Evolutionary conservation across 768 basidiomycete genomes (phyloP).

Genomic region (Amanita muscaria): DNA sequence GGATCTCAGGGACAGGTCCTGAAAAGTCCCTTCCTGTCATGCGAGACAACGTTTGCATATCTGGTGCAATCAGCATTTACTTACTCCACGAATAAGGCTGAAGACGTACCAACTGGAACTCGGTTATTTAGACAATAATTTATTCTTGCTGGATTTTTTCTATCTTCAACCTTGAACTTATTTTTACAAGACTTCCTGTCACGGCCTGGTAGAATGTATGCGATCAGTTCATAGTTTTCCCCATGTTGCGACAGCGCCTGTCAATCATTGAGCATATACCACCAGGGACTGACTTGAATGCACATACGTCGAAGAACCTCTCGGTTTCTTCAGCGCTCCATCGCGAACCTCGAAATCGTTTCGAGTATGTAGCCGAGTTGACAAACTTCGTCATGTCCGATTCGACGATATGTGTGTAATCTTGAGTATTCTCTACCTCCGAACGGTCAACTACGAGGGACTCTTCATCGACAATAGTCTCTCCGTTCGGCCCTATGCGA

Average conservation of each 20-base stretch:
- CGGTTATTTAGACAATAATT: constrained; percentile 67
- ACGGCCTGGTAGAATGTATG: constrained; percentile 74
- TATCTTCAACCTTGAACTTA: constrained; percentile 89
- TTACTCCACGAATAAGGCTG: neutral
- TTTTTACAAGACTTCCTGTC: constrained; percentile 87
- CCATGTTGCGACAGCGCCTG: constrained; percentile 88
- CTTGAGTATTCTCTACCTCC: constrained; percentile 56
- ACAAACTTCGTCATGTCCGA: constrained; percentile 80
- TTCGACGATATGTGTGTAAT: constrained; percentile 74
- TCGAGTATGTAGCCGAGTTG: constrained; percentile 76
- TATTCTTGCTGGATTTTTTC: constrained; percentile 67
- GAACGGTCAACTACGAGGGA: constrained; percentile 74
- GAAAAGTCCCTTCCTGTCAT: constrained; percentile 86
- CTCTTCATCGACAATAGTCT: constrained; percentile 81
- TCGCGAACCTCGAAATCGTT: constrained; percentile 69
- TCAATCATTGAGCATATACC: constrained; percentile 10
- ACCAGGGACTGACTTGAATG: neutral
- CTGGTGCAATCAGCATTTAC: constrained; percentile 34
- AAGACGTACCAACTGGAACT: constrained; percentile 62
- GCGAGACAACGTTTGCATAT: constrained; percentile 62
- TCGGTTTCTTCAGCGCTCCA: constrained; percentile 92
- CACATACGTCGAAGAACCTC: constrained; percentile 73
- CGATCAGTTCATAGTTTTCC: constrained; percentile 89
- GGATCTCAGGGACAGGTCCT: constrained; percentile 68
- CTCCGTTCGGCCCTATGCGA: constrained; percentile 79